These are phyloP conservation scores for Gaultheria prostrata DNA, from an alignment of 148 eudicot genomes.

Conservation along the genomic window DNA sequence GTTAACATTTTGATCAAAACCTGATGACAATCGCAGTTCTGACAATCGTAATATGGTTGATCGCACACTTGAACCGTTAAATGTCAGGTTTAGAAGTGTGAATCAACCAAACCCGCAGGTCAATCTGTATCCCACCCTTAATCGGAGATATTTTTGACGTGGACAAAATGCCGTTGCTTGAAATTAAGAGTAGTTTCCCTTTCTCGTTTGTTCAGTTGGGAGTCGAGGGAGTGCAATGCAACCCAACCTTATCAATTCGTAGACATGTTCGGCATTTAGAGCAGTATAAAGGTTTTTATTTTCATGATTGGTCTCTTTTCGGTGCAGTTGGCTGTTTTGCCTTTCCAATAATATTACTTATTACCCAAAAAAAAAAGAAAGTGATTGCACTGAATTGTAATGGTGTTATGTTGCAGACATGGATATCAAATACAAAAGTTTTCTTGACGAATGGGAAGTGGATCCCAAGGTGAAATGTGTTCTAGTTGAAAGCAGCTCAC, in stretches of 20 bases:
- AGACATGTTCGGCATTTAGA: too few relatives aligned
- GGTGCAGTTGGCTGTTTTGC: too few relatives aligned
- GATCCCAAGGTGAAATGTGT: constrained; percentile 93
- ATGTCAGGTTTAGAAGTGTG: neutral
- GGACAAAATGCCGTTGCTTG: too few relatives aligned
- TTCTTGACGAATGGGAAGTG: constrained; percentile 88
- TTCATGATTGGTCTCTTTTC: too few relatives aligned
- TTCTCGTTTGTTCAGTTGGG: too few relatives aligned
- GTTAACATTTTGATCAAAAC: neutral
- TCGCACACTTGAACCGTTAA: neutral
- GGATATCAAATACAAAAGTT: constrained; percentile 80
- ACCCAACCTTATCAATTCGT: too few relatives aligned
- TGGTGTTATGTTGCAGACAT: constrained; percentile 55
- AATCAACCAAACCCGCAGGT: constrained; percentile 1
- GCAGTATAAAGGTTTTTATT: too few relatives aligned
- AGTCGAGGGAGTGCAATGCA: too few relatives aligned
- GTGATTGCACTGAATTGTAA: neutral
- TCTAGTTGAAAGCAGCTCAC: constrained; percentile 68
- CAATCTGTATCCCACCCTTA: neutral
- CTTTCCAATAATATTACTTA: too few relatives aligned
- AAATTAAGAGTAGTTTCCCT: too few relatives aligned
- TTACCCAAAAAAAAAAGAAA: too few relatives aligned
- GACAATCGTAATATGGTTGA: neutral
- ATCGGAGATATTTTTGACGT: too few relatives aligned
- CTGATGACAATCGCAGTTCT: neutral